Percentiles rank a stretch among this genome's conserved stretches.
These are phyloP conservation scores for Wallacemonas collosoma DNA, from an alignment of 208 protist genomes.

Conservation along the genomic window DNA sequence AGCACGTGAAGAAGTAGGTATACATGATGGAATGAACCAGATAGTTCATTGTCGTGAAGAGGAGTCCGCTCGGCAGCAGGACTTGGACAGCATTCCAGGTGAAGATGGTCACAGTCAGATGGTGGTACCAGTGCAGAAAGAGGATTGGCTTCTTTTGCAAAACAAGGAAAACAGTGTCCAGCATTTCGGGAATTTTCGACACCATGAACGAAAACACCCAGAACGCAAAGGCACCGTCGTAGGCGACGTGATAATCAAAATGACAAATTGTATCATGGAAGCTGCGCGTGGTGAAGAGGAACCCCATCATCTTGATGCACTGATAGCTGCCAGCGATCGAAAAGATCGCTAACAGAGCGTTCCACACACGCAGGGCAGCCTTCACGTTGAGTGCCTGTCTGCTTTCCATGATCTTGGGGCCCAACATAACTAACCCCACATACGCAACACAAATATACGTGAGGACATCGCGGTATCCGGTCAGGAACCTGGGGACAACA, in stretches of 20 bases:
- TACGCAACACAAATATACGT: constrained; percentile 37
- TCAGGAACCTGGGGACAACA: constrained; percentile 26
- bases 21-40: constrained; percentile 92
- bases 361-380: constrained; percentile 59
- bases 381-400: constrained; percentile 44
- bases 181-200: constrained; percentile 70
- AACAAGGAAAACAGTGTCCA: constrained; percentile 72
- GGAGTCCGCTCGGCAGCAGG: constrained; percentile 51
- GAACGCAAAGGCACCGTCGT: constrained; percentile 53
- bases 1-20: constrained; percentile 79
- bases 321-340: constrained; percentile 54
- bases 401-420: constrained; percentile 30
- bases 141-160: constrained; percentile 68
- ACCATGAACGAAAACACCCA: constrained; percentile 70
- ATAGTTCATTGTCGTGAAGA: constrained; percentile 91
- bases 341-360: constrained; percentile 63
- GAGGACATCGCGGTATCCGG: constrained; percentile 37
- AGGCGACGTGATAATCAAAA: constrained; percentile 41
- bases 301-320: constrained; percentile 38
- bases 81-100: constrained; percentile 72
- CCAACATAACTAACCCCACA: constrained; percentile 26
- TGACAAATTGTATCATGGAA: constrained; percentile 47
- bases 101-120: constrained; percentile 80
- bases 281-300: constrained; percentile 22
- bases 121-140: constrained; percentile 83